A percentile compares a stretch with the other conserved stretches of the same genome.
These are phyloP conservation scores for Aegle marmelos DNA, from an alignment of 345 rosid species.

Conservation along the genomic window DNA sequence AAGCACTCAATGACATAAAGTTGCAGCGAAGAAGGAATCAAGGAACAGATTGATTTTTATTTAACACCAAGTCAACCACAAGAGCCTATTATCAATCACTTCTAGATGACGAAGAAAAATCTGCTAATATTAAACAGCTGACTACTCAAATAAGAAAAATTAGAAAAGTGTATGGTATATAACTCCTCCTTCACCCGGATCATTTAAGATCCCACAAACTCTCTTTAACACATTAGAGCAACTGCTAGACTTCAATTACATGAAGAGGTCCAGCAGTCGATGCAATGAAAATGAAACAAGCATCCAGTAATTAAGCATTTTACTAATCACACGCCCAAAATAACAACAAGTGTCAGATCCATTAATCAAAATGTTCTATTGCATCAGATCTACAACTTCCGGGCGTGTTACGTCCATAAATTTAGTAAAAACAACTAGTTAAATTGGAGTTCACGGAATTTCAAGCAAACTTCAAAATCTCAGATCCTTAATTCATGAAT, in stretches of 20 bases:
- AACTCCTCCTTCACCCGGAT: background rate
- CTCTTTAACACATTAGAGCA: no score
- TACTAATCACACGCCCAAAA: background rate
- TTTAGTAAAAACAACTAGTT: background rate
- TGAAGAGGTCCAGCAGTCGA: background rate
- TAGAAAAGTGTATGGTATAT: no score
- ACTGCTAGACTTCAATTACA: background rate
- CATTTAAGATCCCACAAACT: background rate
- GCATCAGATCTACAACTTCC: slow-evolving; percentile 14
- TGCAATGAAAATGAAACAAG: background rate
- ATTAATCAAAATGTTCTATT: background rate
- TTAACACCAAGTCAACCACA: background rate
- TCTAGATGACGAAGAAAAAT: background rate
- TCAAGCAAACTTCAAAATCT: background rate
- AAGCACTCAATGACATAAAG: slow-evolving; percentile 1
- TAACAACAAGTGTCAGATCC: background rate
- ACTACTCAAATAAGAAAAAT: no score
- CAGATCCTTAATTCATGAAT: slow-evolving; percentile 10
- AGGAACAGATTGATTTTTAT: background rate
- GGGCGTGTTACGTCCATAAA: no score
- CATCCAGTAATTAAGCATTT: slow-evolving; percentile 1
- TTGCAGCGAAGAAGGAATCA: background rate
- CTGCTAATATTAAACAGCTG: background rate
- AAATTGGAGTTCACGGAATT: background rate
- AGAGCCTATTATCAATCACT: background rate